Percentiles rank a stretch among this genome's conserved stretches.
These are phyloP conservation scores for Aciculoconidium aculeatum DNA, from an alignment of 805 yeast genomes.

Conservation along the genomic window DNA sequence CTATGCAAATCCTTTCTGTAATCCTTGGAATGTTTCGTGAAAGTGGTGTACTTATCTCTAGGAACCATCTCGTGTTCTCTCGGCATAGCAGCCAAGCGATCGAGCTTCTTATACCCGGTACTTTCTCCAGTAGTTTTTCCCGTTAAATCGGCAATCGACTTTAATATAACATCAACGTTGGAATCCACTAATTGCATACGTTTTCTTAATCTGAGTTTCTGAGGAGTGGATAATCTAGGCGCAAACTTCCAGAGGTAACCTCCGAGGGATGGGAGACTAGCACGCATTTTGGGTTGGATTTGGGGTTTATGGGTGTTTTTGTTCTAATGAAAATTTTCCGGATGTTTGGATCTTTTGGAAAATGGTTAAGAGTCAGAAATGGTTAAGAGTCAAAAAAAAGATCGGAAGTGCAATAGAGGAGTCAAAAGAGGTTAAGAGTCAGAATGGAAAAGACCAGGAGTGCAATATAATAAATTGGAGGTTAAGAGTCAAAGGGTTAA, in stretches of 20 bases:
- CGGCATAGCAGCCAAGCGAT: conserved; percentile 48
- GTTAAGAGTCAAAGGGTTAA: too few relatives aligned
- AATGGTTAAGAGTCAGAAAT: too few relatives aligned
- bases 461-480: too few relatives aligned
- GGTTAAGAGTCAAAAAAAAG: too few relatives aligned
- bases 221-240: conserved; percentile 59
- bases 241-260: conserved; percentile 67
- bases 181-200: conserved; percentile 79
- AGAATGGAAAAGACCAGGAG: too few relatives aligned
- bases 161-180: conserved; percentile 60
- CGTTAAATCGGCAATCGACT: conserved; percentile 19
- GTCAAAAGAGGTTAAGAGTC: too few relatives aligned
- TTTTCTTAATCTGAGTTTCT: conserved; percentile 78
- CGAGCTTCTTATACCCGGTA: conserved; percentile 33
- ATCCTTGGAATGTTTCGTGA: conserved; percentile 63
- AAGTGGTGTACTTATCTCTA: conserved; percentile 81
- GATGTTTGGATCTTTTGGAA: too few relatives aligned
- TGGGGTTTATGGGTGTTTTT: too few relatives aligned
- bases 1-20: conserved; percentile 87
- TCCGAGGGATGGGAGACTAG: conserved; percentile 56
- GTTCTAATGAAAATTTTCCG: too few relatives aligned
- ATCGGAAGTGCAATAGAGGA: too few relatives aligned
- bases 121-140: conserved; percentile 22
- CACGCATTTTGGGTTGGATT: too few relatives aligned
- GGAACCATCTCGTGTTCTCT: conserved; percentile 77